phyloP scores from a whole-genome alignment of 768 basidiomycete species.

The Mrakia gelida region DNA sequence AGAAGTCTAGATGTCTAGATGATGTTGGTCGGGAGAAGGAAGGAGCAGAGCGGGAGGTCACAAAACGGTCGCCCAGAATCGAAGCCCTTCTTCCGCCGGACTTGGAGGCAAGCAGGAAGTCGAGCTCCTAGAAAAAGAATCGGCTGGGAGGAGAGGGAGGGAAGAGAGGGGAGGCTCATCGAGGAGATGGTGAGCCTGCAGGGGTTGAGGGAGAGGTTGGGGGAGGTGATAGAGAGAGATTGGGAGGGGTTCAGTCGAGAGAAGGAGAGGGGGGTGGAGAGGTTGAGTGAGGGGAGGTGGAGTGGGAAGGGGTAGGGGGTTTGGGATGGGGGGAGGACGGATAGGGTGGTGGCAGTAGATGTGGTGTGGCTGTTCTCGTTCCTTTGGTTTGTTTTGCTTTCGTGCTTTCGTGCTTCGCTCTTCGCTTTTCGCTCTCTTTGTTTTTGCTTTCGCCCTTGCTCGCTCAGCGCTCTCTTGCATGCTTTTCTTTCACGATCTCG shows the following conservation, averaged over 20 bases:
- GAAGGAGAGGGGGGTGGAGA: slow-evolving; percentile 8
- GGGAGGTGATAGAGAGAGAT: slow-evolving; percentile 16
- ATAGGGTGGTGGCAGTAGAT: not conserved
- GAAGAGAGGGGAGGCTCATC: slow-evolving; percentile 1
- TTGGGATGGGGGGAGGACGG: slow-evolving; percentile 1
- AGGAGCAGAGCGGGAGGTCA: no score
- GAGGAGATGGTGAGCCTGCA: slow-evolving; percentile 11
- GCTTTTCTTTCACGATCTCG: not conserved
- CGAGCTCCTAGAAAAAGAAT: no score
- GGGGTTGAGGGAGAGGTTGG: slow-evolving; percentile 1
- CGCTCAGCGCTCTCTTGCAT: not conserved
- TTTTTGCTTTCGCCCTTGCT: not conserved
- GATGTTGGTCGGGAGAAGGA: no score
- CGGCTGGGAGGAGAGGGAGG: no score
- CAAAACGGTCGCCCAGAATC: no score
- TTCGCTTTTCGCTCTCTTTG: not conserved
- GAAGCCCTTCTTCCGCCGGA: no score
- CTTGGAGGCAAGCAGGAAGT: no score
- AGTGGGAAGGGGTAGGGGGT: not conserved
- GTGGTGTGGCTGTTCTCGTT: not conserved
- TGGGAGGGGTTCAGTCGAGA: slow-evolving; percentile 3
- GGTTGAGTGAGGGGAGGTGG: not conserved
- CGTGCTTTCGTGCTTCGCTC: not conserved
- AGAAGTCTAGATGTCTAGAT: no score
- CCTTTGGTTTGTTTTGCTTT: not conserved